Conservation (phyloP, 2,329 filamentous ascomycete genomes). For the Fusarium virguliforme region DNA sequence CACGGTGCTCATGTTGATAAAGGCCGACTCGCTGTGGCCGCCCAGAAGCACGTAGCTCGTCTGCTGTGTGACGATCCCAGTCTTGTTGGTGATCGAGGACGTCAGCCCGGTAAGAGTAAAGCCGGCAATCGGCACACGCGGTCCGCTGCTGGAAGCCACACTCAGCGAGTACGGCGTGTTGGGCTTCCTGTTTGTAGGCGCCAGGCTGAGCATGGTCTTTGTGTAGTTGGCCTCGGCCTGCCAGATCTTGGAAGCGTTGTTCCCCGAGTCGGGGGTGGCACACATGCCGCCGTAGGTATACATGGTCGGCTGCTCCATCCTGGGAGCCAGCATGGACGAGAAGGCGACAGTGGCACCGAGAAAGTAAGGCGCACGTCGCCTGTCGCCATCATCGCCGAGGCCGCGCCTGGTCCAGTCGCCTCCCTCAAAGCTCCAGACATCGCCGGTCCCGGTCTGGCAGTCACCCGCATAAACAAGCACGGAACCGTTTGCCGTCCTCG, state of each 20-base stretch:
- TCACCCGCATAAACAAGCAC: slow-evolving; percentile 83
- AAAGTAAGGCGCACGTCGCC: slow-evolving; percentile 62
- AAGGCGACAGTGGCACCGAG: slow-evolving; percentile 76
- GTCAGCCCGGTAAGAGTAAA: slow-evolving; percentile 84
- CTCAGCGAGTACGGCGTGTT: slow-evolving; percentile 56
- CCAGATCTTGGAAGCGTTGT: slow-evolving; percentile 68
- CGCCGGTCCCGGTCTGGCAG: slow-evolving; percentile 71
- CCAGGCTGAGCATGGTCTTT: slow-evolving; percentile 81
- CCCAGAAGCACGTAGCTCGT: slow-evolving; percentile 86
- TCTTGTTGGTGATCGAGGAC: slow-evolving; percentile 79
- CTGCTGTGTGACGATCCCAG: slow-evolving; percentile 78
- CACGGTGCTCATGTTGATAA: slow-evolving; percentile 94
- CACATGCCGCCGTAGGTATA: slow-evolving; percentile 96
- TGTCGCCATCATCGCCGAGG: slow-evolving; percentile 41
- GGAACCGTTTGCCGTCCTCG: slow-evolving; percentile 77
- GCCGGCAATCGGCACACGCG: slow-evolving; percentile 85
- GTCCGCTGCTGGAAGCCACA: slow-evolving; percentile 68
- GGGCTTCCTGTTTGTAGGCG: slow-evolving; percentile 59
- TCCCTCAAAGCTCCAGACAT: slow-evolving; percentile 75
- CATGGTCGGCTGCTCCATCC: slow-evolving; percentile 68
- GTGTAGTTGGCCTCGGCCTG: slow-evolving; percentile 82
- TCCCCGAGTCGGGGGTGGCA: slow-evolving; percentile 60
- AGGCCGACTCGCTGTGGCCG: slow-evolving; percentile 86
- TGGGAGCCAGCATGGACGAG: slow-evolving; percentile 71
- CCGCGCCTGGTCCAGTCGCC: slow-evolving; percentile 47